phyloP scores from a whole-genome alignment of 2,329 filamentous ascomycete genomes.

The Fusarium lyarnte region DNA sequence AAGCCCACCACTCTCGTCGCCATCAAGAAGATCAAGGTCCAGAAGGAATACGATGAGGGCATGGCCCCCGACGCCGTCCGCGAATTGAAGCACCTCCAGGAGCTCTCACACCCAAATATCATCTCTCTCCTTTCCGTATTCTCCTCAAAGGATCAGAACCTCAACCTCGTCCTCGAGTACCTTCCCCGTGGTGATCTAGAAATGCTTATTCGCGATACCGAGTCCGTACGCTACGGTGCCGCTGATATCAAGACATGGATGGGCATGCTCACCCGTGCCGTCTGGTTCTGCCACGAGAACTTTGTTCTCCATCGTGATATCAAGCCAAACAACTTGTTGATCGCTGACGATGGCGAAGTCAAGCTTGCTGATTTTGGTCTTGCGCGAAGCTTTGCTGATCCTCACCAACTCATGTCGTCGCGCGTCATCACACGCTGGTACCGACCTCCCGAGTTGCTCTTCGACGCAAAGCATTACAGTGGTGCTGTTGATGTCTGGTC shows the following conservation, averaged over 20 bases:
- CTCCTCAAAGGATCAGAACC: conserved; percentile 94
- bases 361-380: conserved; percentile 99
- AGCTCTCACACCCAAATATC: conserved; percentile 94
- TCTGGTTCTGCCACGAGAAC: conserved; percentile 98
- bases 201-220: conserved; percentile 88
- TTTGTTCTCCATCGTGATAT: conserved; percentile 96
- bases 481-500: conserved; percentile 95
- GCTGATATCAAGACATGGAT: conserved; percentile 99
- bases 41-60: conserved; percentile 87
- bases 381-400: conserved; percentile 88
- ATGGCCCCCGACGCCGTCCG: conserved; percentile 94
- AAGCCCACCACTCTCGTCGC: conserved; percentile 82
- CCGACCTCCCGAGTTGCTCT: conserved; percentile 90
- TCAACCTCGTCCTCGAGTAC: conserved; percentile 95
- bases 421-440: conserved; percentile 99
- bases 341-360: conserved; percentile 90
- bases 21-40: conserved; percentile 92
- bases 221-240: conserved; percentile 80
- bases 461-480: conserved; percentile 87
- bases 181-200: conserved; percentile 94
- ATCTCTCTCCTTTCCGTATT: conserved; percentile 93
- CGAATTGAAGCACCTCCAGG: conserved; percentile 94
- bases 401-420: conserved; percentile 86
- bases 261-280: conserved; percentile 91
- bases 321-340: conserved; percentile 97